These are phyloP conservation scores for Periconia sp. DNA, from an alignment of 2,329 filamentous ascomycete species.

Conservation along the genomic window DNA sequence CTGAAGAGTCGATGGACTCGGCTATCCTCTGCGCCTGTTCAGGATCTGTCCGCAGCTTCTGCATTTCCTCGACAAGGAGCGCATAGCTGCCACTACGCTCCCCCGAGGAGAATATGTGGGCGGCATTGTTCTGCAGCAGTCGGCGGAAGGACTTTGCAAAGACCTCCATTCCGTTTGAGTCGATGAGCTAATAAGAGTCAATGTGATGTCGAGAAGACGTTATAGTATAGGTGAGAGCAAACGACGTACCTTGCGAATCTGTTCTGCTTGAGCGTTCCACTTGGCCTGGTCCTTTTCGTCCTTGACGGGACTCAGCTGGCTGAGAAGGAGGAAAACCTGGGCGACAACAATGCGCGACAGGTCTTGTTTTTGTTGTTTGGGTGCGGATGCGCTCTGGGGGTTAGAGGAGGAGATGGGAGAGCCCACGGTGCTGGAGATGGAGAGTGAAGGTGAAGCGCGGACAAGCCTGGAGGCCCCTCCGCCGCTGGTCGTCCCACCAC, in stretches of 20 bases:
- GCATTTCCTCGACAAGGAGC: conserved; percentile 79
- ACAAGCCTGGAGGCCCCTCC: conserved; percentile 59
- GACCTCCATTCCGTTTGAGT: conserved; percentile 99
- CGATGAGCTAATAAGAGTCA: conserved; percentile 67
- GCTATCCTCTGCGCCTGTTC: conserved; percentile 89
- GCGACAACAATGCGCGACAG: conserved; percentile 93
- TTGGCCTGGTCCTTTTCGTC: conserved; percentile 89
- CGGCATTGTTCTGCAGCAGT: conserved; percentile 86
- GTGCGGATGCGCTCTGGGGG: conserved; percentile 44
- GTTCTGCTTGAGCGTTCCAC: conserved; percentile 90
- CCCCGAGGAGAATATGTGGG: conserved; percentile 82
- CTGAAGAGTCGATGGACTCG: conserved; percentile 85
- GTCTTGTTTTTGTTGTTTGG: conserved; percentile 37
- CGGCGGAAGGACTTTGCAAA: conserved; percentile 95
- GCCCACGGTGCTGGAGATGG: conserved; percentile 56
- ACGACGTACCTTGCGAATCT: conserved; percentile 79
- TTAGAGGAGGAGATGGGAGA: conserved; percentile 57
- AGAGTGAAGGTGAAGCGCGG: conserved; percentile 62
- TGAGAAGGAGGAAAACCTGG: conserved; percentile 91
- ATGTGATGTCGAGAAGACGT: background rate
- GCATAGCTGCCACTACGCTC: conserved; percentile 80
- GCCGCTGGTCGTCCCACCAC: conserved; percentile 56
- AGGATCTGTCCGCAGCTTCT: conserved; percentile 77
- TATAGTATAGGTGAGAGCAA: background rate
- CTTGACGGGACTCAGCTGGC: conserved; percentile 71